These are phyloP conservation scores for Fusarium bactridioides DNA, from an alignment of 2,329 filamentous ascomycete species.

Conservation along the genomic window DNA sequence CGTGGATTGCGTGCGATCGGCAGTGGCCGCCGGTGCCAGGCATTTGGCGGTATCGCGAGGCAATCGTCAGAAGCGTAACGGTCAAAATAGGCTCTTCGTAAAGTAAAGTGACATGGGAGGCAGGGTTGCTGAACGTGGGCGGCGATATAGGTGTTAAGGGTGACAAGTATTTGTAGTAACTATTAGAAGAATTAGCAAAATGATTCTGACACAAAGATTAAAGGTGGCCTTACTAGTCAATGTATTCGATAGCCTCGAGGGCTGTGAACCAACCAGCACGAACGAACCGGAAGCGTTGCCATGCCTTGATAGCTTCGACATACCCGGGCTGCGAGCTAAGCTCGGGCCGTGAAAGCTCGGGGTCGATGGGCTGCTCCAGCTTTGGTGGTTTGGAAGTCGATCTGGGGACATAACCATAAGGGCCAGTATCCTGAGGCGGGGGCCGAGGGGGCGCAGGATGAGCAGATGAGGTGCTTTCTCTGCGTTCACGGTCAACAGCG, in stretches of 20 bases:
- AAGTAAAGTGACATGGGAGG: slow-evolving; percentile 79
- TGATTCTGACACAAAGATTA: background rate
- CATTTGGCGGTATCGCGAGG: slow-evolving; percentile 85
- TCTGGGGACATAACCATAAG: slow-evolving; percentile 30
- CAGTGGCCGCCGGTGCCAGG: slow-evolving; percentile 82
- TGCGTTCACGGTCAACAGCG: slow-evolving; percentile 35
- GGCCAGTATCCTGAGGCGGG: slow-evolving; percentile 26
- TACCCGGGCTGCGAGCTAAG: slow-evolving; percentile 63
- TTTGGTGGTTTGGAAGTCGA: slow-evolving; percentile 25
- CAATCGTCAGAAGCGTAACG: slow-evolving; percentile 88
- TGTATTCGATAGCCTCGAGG: slow-evolving; percentile 90
- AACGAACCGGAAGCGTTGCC: slow-evolving; percentile 93
- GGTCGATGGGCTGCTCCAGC: slow-evolving; percentile 55
- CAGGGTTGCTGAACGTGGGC: slow-evolving; percentile 85
- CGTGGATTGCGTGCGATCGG: slow-evolving; percentile 89
- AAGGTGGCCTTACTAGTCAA: slow-evolving; percentile 76
- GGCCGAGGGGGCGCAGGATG: slow-evolving; percentile 24
- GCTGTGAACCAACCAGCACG: slow-evolving; percentile 96
- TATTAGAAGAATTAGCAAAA: slow-evolving; percentile 44
- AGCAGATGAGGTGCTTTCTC: slow-evolving; percentile 30
- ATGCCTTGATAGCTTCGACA: slow-evolving; percentile 80
- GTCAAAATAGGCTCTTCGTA: slow-evolving; percentile 92
- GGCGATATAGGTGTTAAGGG: slow-evolving; percentile 94
- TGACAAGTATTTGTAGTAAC: slow-evolving; percentile 90
- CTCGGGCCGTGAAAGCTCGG: slow-evolving; percentile 54